A percentile compares a stretch with the other conserved stretches of the same genome.
phyloP scores from a whole-genome alignment of 345 rosid species.

The Lumnitzera littorea region DNA sequence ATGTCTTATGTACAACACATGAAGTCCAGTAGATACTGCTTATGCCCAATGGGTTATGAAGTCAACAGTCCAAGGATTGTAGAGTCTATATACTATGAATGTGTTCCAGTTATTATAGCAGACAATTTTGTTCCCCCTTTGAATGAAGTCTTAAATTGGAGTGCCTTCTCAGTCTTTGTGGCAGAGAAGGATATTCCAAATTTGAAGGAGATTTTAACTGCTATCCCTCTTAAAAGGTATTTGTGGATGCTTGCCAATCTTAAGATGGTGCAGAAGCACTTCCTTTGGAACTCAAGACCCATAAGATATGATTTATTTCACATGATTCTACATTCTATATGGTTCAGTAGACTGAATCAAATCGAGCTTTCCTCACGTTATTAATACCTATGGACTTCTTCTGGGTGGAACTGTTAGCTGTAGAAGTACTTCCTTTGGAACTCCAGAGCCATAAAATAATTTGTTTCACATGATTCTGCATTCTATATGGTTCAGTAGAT shows the following conservation, averaged over 20 bases:
- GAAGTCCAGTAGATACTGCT: constrained; percentile 77
- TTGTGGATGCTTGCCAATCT: constrained; percentile 53
- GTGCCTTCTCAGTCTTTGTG: constrained; percentile 64
- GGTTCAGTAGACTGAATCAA: constrained; percentile 64
- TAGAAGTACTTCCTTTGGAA: constrained; percentile 91
- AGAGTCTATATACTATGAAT: constrained; percentile 85
- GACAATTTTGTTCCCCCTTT: constrained; percentile 85
- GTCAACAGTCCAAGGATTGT: constrained; percentile 91
- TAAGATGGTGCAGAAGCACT: constrained; percentile 88
- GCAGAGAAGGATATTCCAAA: constrained; percentile 76
- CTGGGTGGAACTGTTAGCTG: not conserved
- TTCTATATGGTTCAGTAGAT: constrained; percentile 72
- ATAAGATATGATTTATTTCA: constrained; percentile 77
- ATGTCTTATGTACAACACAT: constrained; percentile 80
- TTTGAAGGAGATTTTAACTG: constrained; percentile 67
- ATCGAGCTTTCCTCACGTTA: constrained; percentile 20
- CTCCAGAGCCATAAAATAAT: constrained; percentile 61
- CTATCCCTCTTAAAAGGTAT: constrained; percentile 58
- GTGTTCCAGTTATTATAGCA: constrained; percentile 82
- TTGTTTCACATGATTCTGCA: constrained; percentile 92
- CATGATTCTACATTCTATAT: constrained; percentile 89
- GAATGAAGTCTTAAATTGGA: constrained; percentile 72
- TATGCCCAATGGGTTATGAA: constrained; percentile 90
- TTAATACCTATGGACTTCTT: constrained; percentile 4
- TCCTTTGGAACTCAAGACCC: constrained; percentile 72